Evolutionary conservation across 176 grass and related monocot species (phyloP).

Genomic region (Puya raimondii): DNA sequence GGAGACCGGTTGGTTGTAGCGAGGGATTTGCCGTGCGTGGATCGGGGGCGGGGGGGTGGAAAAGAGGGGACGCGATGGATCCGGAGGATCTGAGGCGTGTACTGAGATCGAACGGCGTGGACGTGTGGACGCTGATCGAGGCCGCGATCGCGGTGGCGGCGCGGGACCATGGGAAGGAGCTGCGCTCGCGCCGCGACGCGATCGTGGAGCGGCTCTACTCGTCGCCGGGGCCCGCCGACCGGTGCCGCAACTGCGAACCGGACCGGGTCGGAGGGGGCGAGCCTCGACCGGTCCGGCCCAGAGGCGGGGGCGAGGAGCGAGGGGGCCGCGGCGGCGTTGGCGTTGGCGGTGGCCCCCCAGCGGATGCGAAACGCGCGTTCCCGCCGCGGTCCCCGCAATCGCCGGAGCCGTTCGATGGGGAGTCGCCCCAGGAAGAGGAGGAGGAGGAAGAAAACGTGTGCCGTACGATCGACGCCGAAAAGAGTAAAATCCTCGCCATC

Average conservation of each 20-base stretch:
- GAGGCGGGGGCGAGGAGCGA: neutral
- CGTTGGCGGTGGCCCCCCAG: no score
- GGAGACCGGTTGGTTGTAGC: neutral
- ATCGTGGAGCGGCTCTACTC: slow-evolving; percentile 65
- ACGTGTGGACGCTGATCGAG: slow-evolving; percentile 70
- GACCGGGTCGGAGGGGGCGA: neutral
- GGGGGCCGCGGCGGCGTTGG: slow-evolving; percentile 6
- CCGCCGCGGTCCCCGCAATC: no score
- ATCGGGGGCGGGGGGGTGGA: neutral
- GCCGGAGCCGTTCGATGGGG: slow-evolving; percentile 1
- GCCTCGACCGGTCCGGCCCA: neutral
- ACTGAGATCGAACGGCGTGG: slow-evolving; percentile 37
- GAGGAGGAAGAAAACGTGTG: slow-evolving; percentile 10
- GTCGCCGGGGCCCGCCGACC: neutral
- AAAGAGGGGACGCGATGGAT: slow-evolving; percentile 28
- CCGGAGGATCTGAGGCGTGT: slow-evolving; percentile 37
- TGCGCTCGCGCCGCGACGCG: slow-evolving; percentile 55
- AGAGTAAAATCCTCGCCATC: slow-evolving; percentile 50
- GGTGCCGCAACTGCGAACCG: slow-evolving; percentile 39
- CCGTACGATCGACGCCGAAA: slow-evolving; percentile 1
- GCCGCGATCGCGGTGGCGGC: slow-evolving; percentile 41
- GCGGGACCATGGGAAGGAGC: slow-evolving; percentile 45
- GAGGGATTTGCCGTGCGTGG: neutral
- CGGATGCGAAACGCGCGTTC: no score
- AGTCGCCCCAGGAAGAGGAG: slow-evolving; percentile 6